Evolutionary conservation across 2,329 filamentous ascomycete species (phyloP), one percentile per base, ranked within the genome.

Genomic region (Dactylellina parvicollis): DNA sequence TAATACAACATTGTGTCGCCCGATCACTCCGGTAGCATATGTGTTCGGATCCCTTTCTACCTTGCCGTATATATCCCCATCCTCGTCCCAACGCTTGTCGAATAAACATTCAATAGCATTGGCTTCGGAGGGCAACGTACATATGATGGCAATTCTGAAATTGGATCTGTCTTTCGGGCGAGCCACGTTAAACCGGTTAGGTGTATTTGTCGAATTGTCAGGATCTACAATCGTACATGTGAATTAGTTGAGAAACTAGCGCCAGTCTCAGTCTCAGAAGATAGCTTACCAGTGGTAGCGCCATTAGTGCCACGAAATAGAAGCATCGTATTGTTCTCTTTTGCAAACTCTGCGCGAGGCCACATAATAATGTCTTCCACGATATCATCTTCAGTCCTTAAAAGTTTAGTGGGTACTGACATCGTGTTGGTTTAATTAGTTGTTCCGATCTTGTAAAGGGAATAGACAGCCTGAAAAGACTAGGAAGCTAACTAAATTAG

Each of bases 1-100:
- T n/a, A 83, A 78, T 5, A 81, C 80, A 4, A 82, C 75, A 32
- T 82, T 80, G 47, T 82, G 80, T 3, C 61, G 49, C 0, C 78
- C 78, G 0, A 82, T 78, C 0, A 36, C 55, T 0, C 80, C 81
- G 0, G 79, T 64, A 1, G 75, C 75, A 60, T 82, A 82, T 3
- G 10, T 20, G 20, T 77, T 78, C 52, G 76, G 77, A 20, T 80
- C 79, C 1, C n/a, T 30, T 5, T 4, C 1, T 7, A 18, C 52
- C 14, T 57, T 56, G 10, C 7, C 7, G 12, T 34, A 60, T 34
- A 7, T 14, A 22, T 60, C 26, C 1, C 34, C 46, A 14, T 40
- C 16, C 2, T 49, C 20, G 10, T 78, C 70, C 76, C 76, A 80
- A 10, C 69, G 24, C 10, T 78, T 52, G 57, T 81, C 80, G 20